Evolutionary conservation across 208 protist genomes (phyloP).

Genomic region (Crithidia sp.): DNA sequence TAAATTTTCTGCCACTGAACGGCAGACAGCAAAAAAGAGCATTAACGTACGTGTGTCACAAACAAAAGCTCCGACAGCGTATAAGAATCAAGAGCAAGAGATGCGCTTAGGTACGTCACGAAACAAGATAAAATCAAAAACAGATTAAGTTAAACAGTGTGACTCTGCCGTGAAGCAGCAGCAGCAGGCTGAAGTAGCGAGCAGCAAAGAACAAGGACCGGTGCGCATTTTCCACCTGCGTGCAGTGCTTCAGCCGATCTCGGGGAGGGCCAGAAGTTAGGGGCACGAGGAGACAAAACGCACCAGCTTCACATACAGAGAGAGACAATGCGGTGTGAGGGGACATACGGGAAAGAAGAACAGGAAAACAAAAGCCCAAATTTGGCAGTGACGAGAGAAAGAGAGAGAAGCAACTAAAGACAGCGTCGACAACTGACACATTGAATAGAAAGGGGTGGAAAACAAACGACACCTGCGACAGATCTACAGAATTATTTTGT

Average conservation of each 20-base stretch:
- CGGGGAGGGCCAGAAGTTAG: no score
- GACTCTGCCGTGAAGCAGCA: background rate
- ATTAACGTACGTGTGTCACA: background rate
- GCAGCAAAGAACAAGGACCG: constrained; percentile 12
- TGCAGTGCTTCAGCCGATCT: no score
- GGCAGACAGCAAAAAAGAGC: background rate
- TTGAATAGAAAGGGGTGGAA: background rate
- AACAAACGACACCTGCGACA: constrained; percentile 10
- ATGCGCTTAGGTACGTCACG: background rate
- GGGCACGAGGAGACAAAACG: background rate
- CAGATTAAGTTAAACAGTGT: background rate
- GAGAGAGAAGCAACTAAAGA: constrained; percentile 13
- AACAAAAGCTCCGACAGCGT: constrained; percentile 2
- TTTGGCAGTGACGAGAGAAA: background rate
- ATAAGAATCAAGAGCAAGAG: constrained; percentile 9
- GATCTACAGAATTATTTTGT: constrained; percentile 56
- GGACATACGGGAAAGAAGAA: background rate
- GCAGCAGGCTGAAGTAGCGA: background rate
- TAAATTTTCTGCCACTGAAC: background rate
- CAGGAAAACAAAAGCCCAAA: background rate
- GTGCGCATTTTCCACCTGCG: background rate
- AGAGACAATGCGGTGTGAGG: background rate
- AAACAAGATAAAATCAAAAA: constrained; percentile 17
- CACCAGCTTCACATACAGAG: constrained; percentile 2
- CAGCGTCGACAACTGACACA: background rate